Conservation (phyloP, 352 stramenopile species). For the Elongisporangium undulatum region DNA sequence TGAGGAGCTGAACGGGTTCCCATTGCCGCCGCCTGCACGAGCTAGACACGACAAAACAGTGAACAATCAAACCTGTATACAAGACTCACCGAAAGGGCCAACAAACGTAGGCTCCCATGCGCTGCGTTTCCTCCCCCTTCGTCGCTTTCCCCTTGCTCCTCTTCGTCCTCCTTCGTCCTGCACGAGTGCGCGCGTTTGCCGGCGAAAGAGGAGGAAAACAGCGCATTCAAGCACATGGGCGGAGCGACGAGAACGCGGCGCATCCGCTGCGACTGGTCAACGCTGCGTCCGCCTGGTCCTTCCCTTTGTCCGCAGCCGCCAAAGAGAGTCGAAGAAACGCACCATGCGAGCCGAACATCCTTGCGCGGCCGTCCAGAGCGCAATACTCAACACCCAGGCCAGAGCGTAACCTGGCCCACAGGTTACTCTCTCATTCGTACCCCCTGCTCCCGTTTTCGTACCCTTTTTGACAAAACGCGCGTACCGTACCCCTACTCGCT, state of each 20-base stretch:
- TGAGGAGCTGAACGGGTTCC: background rate
- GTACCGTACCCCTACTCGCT: background rate
- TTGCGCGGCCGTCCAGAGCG: background rate
- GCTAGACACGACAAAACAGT: background rate
- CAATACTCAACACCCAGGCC: background rate
- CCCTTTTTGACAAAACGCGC: background rate
- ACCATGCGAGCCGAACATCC: conserved; percentile 20
- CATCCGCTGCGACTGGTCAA: background rate
- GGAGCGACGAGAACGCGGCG: background rate
- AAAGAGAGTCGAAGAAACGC: conserved; percentile 2
- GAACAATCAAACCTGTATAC: background rate
- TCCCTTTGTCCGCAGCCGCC: background rate
- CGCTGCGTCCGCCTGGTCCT: background rate
- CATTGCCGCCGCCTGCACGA: background rate
- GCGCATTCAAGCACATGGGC: background rate
- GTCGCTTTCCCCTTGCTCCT: background rate
- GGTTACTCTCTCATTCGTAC: background rate
- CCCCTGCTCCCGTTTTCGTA: background rate
- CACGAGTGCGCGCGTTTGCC: background rate
- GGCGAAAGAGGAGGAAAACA: background rate
- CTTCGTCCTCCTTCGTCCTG: background rate
- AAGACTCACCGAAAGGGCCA: background rate
- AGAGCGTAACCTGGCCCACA: background rate
- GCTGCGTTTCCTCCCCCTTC: background rate
- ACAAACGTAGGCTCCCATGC: background rate